Evolutionary conservation across 1,139 yeast genomes (phyloP), one percentile per base, ranked within the genome.

Genomic region (Magnusiomyces ingens): DNA sequence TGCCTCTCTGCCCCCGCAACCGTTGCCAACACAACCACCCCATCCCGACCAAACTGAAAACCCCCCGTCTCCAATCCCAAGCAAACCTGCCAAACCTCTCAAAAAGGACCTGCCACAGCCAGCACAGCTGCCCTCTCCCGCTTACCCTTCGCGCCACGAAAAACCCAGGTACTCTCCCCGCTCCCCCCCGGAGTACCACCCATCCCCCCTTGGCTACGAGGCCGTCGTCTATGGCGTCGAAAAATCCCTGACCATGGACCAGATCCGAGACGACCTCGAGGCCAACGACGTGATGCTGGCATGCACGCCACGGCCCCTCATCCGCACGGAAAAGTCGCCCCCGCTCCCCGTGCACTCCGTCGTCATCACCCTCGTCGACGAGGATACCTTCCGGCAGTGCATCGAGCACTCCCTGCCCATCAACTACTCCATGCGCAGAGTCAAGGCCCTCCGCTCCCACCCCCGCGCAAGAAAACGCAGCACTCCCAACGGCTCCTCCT

Each of bases 211-310:
- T 12, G 11, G 32, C 17, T 29, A 18, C 19, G 54, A 52, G 26
- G 54, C 54, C 6, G 54, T 52, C 1, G 54, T 52, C n/a, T 52
- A 52, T 19, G 54, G 54, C 2, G 49, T 52, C n/a, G 54, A 52
- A 38, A 52, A 52, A 18, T 13, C 49, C 1, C 29, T 52, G 17
- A 26, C 49, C 10, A 52, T 52, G 54, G 42, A 38, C 1, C 54
- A 48, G 21, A 49, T 52, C 19, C 38, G 48, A 12, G 49, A 48
- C 12, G 51, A 52, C 12, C 38, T 52, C 29, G 54, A 52, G 29
- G 35, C 22, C 11, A 40, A 44, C 41, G 49, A 45, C 18, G 15
- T 48, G n/a, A 22, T 22, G 2, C 46, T 52, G 21, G 54, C 54
- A 2, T 52, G 54, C 26, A 35, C 46, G 17, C 54, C 54, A 2